phyloP scores from a whole-genome alignment of 306 rosid genomes.

The Pachyrhizus erosus region DNA sequence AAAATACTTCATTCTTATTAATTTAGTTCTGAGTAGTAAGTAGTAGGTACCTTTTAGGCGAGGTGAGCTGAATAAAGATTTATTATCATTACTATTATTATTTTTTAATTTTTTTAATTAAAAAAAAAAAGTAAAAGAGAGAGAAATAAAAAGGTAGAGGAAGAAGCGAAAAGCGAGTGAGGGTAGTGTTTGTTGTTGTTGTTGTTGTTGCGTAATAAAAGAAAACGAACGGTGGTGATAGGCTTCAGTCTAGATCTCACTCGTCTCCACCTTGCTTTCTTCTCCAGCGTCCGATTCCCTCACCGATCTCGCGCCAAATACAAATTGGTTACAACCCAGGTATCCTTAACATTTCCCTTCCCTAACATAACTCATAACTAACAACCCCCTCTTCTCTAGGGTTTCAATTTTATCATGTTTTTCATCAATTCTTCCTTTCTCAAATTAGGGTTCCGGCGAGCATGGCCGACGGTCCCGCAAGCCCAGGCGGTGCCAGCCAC shows the following conservation, averaged over 20 bases:
- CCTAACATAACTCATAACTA: not conserved
- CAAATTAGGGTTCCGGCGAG: conserved; percentile 57
- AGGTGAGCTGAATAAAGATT: no score
- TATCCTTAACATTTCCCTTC: conserved; percentile 10
- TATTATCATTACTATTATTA: no score
- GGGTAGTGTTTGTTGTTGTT: not conserved
- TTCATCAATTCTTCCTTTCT: not conserved
- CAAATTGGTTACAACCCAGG: conserved; percentile 53
- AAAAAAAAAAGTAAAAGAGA: not conserved
- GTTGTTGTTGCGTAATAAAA: conserved; percentile 43
- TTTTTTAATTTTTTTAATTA: no score
- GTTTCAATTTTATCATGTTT: conserved; percentile 43
- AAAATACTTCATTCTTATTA: no score
- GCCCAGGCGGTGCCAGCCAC: conserved; percentile 90
- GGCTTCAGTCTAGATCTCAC: conserved; percentile 64
- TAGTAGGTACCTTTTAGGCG: no score
- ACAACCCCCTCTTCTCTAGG: conserved; percentile 18
- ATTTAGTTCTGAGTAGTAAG: no score
- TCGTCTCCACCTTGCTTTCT: conserved; percentile 82
- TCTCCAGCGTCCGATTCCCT: conserved; percentile 99
- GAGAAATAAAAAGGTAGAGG: not conserved
- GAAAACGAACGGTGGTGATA: conserved; percentile 97
- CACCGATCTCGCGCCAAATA: conserved; percentile 86
- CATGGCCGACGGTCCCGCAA: conserved; percentile 84
- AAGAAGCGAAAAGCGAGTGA: not conserved